A percentile compares a stretch with the other conserved stretches of the same genome.
phyloP scores from a whole-genome alignment of 331 rosid species.

The Quercus phellos region DNA sequence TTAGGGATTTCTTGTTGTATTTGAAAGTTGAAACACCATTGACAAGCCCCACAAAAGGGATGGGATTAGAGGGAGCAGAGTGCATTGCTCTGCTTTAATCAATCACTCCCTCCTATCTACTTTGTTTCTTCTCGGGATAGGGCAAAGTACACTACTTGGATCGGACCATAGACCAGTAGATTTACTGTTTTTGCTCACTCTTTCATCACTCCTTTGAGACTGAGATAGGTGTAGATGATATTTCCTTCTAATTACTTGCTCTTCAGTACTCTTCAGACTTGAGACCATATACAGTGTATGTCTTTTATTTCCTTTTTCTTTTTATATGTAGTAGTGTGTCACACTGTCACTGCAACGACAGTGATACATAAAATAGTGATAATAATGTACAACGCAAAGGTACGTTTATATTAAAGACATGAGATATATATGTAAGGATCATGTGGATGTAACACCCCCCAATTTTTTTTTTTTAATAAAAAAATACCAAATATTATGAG shows the following conservation, averaged over 20 bases:
- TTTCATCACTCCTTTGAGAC: not conserved
- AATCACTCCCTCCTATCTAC: not conserved
- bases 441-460: too few species aligned
- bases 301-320: not conserved
- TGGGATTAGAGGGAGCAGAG: not conserved
- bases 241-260: not conserved
- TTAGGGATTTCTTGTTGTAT: slow-evolving; percentile 16
- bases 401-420: too few species aligned
- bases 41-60: slow-evolving; percentile 13
- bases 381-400: too few species aligned
- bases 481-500: too few species aligned
- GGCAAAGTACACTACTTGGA: not conserved
- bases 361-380: too few species aligned
- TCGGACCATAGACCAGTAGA: not conserved
- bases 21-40: not conserved
- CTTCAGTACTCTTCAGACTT: not conserved
- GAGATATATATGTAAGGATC: too few species aligned
- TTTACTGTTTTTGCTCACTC: not conserved
- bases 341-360: too few species aligned
- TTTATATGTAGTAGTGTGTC: not conserved
- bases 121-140: not conserved
- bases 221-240: not conserved
- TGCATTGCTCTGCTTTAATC: not conserved
- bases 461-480: too few species aligned
- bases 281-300: not conserved